Conservation (phyloP, 1,284 basidiomycete genomes). For the Marasmius oreades region DNA sequence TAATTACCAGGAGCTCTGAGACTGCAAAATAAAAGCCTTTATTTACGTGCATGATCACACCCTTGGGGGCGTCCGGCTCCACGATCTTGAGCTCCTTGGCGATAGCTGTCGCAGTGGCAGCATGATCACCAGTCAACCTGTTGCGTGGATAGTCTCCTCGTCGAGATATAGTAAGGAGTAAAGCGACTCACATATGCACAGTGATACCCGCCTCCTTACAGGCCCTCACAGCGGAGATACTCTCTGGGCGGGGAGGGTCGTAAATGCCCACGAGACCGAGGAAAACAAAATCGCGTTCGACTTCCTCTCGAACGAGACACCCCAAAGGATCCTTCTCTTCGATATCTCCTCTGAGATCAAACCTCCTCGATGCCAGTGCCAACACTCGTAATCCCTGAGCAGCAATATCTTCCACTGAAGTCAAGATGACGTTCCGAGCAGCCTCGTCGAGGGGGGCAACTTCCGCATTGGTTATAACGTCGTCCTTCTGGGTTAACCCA, state of each 20-base stretch:
- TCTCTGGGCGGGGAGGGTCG: conserved; percentile 69
- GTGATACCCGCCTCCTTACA: conserved; percentile 67
- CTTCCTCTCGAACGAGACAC: conserved; percentile 30
- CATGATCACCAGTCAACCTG: conserved; percentile 52
- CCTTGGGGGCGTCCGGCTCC: conserved; percentile 59
- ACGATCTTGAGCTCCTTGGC: conserved; percentile 60
- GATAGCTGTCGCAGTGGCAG: conserved; percentile 64
- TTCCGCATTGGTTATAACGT: conserved; percentile 7
- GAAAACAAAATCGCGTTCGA: conserved; percentile 58
- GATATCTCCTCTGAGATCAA: conserved; percentile 2
- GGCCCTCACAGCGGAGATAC: conserved; percentile 55
- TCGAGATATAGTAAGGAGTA: conserved; percentile 21
- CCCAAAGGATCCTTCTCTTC: background rate
- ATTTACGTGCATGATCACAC: conserved; percentile 46
- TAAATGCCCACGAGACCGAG: conserved; percentile 64
- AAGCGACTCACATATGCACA: conserved; percentile 49
- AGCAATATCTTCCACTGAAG: conserved; percentile 52
- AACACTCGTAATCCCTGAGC: conserved; percentile 50
- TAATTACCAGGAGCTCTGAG: too few relatives aligned
- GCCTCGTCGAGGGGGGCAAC: conserved; percentile 27
- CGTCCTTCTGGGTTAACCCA: background rate
- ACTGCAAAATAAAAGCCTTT: background rate
- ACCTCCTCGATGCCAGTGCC: conserved; percentile 28
- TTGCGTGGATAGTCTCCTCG: background rate
- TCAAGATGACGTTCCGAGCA: conserved; percentile 38